Percentiles rank a stretch among this genome's conserved stretches.
These are phyloP conservation scores for Hondaea fermentalgiana DNA, from an alignment of 108 stramenopile genomes.

Conservation along the genomic window DNA sequence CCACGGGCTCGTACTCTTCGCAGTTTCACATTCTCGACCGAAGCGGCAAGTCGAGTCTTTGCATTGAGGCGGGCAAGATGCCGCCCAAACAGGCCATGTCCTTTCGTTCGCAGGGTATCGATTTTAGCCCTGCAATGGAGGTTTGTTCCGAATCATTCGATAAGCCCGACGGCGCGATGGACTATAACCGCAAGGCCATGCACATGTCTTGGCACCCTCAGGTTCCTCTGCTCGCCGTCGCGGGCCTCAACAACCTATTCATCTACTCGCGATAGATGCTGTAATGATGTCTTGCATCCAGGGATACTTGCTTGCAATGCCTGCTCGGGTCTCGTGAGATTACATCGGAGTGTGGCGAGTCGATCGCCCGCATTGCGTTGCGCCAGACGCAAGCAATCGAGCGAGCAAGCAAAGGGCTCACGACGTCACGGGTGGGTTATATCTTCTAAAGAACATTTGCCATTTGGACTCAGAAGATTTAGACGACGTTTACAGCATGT, in stretches of 20 bases:
- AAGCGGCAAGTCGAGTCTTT: background rate
- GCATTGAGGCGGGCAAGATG: conserved; percentile 8
- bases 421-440: too few relatives aligned
- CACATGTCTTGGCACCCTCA: conserved; percentile 49
- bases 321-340: too few relatives aligned
- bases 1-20: conserved; percentile 48
- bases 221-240: conserved; percentile 36
- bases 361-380: too few relatives aligned
- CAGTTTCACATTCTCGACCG: background rate
- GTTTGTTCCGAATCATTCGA: background rate
- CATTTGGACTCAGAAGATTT: too few relatives aligned
- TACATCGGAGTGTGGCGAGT: too few relatives aligned
- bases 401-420: too few relatives aligned
- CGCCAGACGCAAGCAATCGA: too few relatives aligned
- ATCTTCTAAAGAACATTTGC: too few relatives aligned
- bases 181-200: conserved; percentile 41
- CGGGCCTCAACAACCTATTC: conserved; percentile 45
- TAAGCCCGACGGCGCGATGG: background rate
- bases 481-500: too few relatives aligned
- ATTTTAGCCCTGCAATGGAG: background rate
- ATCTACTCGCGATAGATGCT: conserved; percentile 22
- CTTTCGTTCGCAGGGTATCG: background rate
- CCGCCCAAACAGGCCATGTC: background rate
- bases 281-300: too few relatives aligned
- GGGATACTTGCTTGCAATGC: too few relatives aligned